Evolutionary conservation across 352 stramenopile species (phyloP).

Genomic region (Globisporangium perplexum): DNA sequence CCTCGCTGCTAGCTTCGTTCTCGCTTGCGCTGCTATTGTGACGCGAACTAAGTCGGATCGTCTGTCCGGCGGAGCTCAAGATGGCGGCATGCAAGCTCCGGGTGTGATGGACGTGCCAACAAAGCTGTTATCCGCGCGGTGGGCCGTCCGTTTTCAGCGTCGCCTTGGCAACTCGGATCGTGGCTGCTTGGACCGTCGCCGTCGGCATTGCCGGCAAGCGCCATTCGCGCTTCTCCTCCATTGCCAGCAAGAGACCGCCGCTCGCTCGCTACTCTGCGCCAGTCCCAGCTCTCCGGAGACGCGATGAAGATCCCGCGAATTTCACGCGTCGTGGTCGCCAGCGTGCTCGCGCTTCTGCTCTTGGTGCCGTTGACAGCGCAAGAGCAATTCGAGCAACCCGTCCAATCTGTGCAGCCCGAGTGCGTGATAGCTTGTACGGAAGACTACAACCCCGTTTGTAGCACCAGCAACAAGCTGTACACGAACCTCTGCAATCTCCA

Average conservation of each 20-base stretch:
- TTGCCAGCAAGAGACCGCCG: background rate
- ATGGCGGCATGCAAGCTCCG: no score
- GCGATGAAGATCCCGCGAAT: constrained; percentile 6
- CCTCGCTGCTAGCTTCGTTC: no score
- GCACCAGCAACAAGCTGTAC: constrained; percentile 11
- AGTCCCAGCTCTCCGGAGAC: background rate
- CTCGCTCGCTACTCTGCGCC: no score
- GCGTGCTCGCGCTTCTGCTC: constrained; percentile 2
- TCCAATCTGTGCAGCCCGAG: background rate
- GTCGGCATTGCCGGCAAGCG: background rate
- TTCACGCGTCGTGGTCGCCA: background rate
- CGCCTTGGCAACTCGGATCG: no score
- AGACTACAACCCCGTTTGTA: constrained; percentile 13
- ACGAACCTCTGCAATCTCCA: constrained; percentile 10
- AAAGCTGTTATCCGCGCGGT: no score
- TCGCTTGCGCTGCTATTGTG: no score
- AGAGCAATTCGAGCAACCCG: background rate
- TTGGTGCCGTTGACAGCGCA: background rate
- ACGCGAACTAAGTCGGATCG: no score
- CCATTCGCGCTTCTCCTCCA: constrained; percentile 1
- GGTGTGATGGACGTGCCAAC: no score
- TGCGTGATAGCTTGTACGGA: background rate
- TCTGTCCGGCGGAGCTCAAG: no score
- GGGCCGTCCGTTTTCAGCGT: no score
- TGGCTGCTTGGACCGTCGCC: no score